Evolutionary conservation across 2,329 filamentous ascomycete genomes (phyloP).

Genomic region (Claviceps pusilla): DNA sequence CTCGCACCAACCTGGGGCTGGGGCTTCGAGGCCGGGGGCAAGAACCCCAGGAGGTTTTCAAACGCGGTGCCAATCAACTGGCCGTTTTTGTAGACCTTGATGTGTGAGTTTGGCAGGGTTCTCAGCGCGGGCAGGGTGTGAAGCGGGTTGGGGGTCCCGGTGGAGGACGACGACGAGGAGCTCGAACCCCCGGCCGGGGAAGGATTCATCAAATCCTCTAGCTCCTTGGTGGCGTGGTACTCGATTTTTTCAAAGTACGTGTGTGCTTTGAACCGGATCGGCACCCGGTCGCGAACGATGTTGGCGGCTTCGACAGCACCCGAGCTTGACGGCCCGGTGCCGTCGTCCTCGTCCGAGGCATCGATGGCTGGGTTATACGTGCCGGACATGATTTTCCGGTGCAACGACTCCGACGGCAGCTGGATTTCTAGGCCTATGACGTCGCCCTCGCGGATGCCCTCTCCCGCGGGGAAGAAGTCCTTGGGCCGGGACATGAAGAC

Average conservation of each 20-base stretch:
- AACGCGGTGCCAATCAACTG: slow-evolving; percentile 74
- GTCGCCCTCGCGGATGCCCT: slow-evolving; percentile 75
- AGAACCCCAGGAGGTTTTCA: slow-evolving; percentile 72
- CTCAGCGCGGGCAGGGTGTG: slow-evolving; percentile 62
- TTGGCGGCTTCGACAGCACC: slow-evolving; percentile 48
- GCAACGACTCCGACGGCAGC: slow-evolving; percentile 69
- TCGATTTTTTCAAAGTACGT: slow-evolving; percentile 90
- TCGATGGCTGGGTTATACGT: slow-evolving; percentile 81
- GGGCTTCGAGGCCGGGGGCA: slow-evolving; percentile 74
- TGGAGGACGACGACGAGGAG: slow-evolving; percentile 29
- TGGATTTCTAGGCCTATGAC: slow-evolving; percentile 89
- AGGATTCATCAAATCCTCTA: slow-evolving; percentile 71
- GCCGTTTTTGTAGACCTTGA: slow-evolving; percentile 90
- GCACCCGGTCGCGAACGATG: slow-evolving; percentile 86
- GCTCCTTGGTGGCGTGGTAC: slow-evolving; percentile 72
- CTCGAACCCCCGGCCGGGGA: slow-evolving; percentile 31
- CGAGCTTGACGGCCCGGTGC: slow-evolving; percentile 25
- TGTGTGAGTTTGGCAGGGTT: slow-evolving; percentile 70
- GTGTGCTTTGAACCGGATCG: slow-evolving; percentile 84
- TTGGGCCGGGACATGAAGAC: slow-evolving; percentile 89
- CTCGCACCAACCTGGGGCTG: slow-evolving; percentile 58
- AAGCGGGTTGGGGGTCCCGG: slow-evolving; percentile 52
- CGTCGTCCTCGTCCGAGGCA: slow-evolving; percentile 33
- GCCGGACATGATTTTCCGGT: slow-evolving; percentile 76
- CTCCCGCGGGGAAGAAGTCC: slow-evolving; percentile 66